Percentiles rank a stretch among this genome's conserved stretches.
Evolutionary conservation across 495 filamentous ascomycete genomes (phyloP).

Genomic region (Trichocladium antarcticum): DNA sequence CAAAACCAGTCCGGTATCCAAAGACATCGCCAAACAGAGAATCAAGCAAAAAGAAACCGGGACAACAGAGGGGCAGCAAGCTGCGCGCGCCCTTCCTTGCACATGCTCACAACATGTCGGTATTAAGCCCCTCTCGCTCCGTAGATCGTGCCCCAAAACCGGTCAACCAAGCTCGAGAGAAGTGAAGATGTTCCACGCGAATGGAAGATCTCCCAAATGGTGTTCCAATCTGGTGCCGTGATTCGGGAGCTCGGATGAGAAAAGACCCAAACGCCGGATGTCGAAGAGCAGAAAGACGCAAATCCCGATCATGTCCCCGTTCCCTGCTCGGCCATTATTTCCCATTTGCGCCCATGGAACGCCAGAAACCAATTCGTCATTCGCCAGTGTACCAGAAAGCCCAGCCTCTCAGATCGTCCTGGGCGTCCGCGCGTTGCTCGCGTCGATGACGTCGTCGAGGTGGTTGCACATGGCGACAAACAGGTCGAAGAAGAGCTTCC

Average conservation of each 20-base stretch:
- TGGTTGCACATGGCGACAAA: constrained; percentile 97
- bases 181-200: constrained; percentile 31
- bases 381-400: constrained; percentile 8
- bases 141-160: constrained; percentile 31
- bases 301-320: constrained; percentile 7
- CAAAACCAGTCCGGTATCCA: constrained; percentile 20
- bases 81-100: constrained; percentile 16
- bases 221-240: constrained; percentile 39
- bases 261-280: constrained; percentile 30
- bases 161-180: constrained; percentile 42
- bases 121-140: constrained; percentile 30
- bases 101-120: constrained; percentile 23
- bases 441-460: constrained; percentile 77
- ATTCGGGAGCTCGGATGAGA: constrained; percentile 26
- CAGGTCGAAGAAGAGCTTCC: constrained; percentile 89
- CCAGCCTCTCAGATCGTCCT: constrained; percentile 37
- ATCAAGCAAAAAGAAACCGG: constrained; percentile 13
- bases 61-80: constrained; percentile 15
- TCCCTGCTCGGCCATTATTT: constrained; percentile 8
- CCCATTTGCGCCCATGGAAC: constrained; percentile 11
- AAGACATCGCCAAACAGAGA: constrained; percentile 16
- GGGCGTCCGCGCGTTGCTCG: constrained; percentile 40
- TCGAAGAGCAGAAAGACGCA: constrained; percentile 6
- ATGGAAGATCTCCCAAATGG: constrained; percentile 37
- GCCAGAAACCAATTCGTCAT: constrained; percentile 15